Evolutionary conservation across 2,329 filamentous ascomycete genomes (phyloP).

Genomic region (Metarhizium robertsii): DNA sequence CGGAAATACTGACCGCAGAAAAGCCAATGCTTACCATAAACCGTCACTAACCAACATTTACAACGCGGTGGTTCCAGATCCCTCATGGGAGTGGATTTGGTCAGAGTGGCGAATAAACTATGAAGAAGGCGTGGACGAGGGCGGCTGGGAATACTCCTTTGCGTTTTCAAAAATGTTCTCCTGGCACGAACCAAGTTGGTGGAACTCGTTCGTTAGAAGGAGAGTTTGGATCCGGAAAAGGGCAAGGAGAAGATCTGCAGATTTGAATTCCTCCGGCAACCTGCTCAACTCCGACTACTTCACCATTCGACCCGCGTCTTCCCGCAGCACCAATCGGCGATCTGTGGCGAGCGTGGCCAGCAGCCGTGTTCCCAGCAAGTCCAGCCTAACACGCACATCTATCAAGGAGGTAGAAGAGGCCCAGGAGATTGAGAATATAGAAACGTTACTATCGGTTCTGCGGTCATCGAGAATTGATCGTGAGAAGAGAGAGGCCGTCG

Average conservation of each 20-base stretch:
- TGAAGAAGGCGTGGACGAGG: conserved; percentile 70
- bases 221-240: conserved; percentile 81
- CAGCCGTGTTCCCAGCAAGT: conserved; percentile 23
- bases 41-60: conserved; percentile 58
- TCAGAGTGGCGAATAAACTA: conserved; percentile 55
- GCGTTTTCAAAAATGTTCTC: conserved; percentile 65
- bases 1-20: conserved; percentile 2
- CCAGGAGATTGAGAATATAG: conserved; percentile 50
- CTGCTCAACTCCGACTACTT: conserved; percentile 73
- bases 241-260: conserved; percentile 45
- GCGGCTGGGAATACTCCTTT: conserved; percentile 95
- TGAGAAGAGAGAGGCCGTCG: conserved; percentile 79
- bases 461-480: conserved; percentile 70
- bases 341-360: conserved; percentile 24
- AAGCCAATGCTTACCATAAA: conserved; percentile 54
- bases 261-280: conserved; percentile 45
- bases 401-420: conserved; percentile 44
- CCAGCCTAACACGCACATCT: conserved; percentile 26
- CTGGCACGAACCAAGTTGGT: conserved; percentile 91
- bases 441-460: conserved; percentile 59
- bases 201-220: conserved; percentile 86
- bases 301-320: conserved; percentile 53
- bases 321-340: conserved; percentile 15
- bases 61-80: conserved; percentile 88
- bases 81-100: conserved; percentile 86